Conservation (phyloP, 768 basidiomycete species). For the Pholiota microspora region DNA sequence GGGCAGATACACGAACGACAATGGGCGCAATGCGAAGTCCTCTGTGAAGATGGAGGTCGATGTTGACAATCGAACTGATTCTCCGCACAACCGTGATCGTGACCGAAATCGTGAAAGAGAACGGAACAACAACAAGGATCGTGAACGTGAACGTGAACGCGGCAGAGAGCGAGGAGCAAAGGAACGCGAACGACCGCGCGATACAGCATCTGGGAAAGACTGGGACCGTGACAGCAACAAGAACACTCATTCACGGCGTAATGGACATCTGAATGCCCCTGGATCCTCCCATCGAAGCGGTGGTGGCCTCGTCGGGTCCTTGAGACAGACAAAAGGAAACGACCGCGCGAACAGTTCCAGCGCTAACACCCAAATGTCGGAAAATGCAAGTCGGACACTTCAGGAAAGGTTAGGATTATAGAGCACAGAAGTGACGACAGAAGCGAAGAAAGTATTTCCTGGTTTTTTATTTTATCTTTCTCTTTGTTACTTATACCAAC, state of each 20-base stretch:
- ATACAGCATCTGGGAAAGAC: constrained; percentile 2
- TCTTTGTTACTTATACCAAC: constrained; percentile 5
- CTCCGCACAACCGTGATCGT: constrained; percentile 18
- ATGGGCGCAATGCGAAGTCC: constrained; percentile 3
- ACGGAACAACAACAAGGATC: constrained; percentile 25
- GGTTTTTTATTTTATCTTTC: constrained; percentile 6
- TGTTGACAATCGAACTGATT: constrained; percentile 3
- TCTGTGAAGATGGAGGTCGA: constrained; percentile 17
- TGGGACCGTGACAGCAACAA: neutral
- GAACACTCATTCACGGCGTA: constrained; percentile 30
- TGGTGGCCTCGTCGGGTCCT: constrained; percentile 27
- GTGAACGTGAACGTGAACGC: constrained; percentile 8
- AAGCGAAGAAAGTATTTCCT: neutral
- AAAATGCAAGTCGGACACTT: constrained; percentile 67
- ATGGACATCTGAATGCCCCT: constrained; percentile 34
- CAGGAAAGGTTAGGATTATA: constrained; percentile 81
- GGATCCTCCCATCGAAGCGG: constrained; percentile 34
- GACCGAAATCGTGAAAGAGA: constrained; percentile 28
- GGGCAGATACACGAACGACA: constrained; percentile 8
- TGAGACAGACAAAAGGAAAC: constrained; percentile 21
- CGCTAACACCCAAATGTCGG: constrained; percentile 34
- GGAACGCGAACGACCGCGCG: constrained; percentile 23
- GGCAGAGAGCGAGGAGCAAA: constrained; percentile 16
- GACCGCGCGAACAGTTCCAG: constrained; percentile 22
- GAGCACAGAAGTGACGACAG: constrained; percentile 15